A percentile compares a stretch with the other conserved stretches of the same genome.
phyloP scores from a whole-genome alignment of 257 asterid species.

The Gardenia jasminoides region DNA sequence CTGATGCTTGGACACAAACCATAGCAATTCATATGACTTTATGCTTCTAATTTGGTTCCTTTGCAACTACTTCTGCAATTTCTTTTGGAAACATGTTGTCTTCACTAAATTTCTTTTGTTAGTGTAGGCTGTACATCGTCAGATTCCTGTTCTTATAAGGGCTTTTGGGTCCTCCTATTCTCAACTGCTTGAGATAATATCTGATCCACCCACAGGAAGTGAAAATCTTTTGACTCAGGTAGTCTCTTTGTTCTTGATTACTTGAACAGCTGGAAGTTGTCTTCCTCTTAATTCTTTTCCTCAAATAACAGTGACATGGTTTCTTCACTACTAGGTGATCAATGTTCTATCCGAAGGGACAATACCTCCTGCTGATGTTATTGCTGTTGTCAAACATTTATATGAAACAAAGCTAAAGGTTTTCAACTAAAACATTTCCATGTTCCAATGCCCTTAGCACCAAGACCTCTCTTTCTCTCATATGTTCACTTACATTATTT shows the following conservation, averaged over 20 bases:
- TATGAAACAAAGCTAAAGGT: conserved; percentile 92
- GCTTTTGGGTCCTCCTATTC: conserved; percentile 65
- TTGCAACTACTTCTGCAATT: conserved; percentile 7
- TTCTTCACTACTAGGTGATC: conserved; percentile 59
- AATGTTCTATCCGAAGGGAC: conserved; percentile 76
- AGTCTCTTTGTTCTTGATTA: not conserved
- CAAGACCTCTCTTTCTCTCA: not conserved
- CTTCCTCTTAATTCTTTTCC: conserved; percentile 27
- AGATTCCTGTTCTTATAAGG: conserved; percentile 72
- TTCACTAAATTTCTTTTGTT: conserved; percentile 10
- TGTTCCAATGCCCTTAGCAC: not conserved
- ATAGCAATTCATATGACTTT: not conserved
- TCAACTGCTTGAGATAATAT: conserved; percentile 71
- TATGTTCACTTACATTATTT: conserved; percentile 9
- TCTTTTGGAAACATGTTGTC: conserved; percentile 8
- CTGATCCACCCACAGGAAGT: conserved; percentile 94
- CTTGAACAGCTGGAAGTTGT: conserved; percentile 2
- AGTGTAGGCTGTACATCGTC: conserved; percentile 91
- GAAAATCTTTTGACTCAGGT: conserved; percentile 85
- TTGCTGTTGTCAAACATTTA: conserved; percentile 70
- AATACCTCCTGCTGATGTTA: conserved; percentile 73
- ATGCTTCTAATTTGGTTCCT: conserved; percentile 7
- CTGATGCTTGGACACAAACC: not conserved
- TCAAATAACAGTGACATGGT: conserved; percentile 23
- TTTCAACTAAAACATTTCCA: conserved; percentile 13